Evolutionary conservation across 1,284 basidiomycete genomes (phyloP).

Genomic region (Mycosarcoma mackinlayi): DNA sequence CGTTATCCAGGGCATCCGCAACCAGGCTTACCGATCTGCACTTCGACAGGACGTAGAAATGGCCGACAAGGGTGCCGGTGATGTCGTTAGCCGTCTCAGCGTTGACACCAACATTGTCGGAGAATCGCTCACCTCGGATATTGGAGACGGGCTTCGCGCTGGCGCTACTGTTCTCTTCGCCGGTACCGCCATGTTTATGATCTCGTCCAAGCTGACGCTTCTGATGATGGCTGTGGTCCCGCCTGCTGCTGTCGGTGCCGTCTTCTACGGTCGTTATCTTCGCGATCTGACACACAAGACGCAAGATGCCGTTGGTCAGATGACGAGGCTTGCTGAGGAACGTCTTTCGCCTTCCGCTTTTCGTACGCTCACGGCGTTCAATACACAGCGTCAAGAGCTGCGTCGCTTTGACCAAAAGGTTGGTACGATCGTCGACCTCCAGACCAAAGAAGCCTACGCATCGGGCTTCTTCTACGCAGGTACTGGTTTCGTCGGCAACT

Average conservation of each 20-base stretch:
- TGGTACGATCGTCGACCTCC: slow-evolving; percentile 78
- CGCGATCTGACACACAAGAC: slow-evolving; percentile 90
- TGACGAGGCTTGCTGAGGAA: slow-evolving; percentile 89
- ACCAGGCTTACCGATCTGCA: slow-evolving; percentile 82
- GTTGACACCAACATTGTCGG: slow-evolving; percentile 94
- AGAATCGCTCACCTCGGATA: slow-evolving; percentile 76
- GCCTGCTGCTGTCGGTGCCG: slow-evolving; percentile 92
- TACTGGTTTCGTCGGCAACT: slow-evolving; percentile 93
- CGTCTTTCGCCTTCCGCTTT: slow-evolving; percentile 82
- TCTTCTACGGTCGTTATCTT: slow-evolving; percentile 94
- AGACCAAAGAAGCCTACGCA: slow-evolving; percentile 87
- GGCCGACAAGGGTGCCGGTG: slow-evolving; percentile 91
- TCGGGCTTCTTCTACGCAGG: slow-evolving; percentile 87
- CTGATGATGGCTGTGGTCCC: slow-evolving; percentile 95
- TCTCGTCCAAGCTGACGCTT: slow-evolving; percentile 87
- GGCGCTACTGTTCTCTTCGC: slow-evolving; percentile 59
- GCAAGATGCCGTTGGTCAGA: slow-evolving; percentile 91
- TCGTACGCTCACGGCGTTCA: slow-evolving; percentile 91
- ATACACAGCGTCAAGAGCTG: slow-evolving; percentile 79
- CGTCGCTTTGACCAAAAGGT: slow-evolving; percentile 73
- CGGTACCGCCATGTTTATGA: slow-evolving; percentile 96
- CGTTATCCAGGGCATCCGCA: slow-evolving; percentile 88
- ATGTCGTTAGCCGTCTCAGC: slow-evolving; percentile 89
- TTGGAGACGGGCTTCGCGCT: slow-evolving; percentile 61
- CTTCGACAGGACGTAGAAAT: slow-evolving; percentile 81